phyloP scores from a whole-genome alignment of 1,284 basidiomycete genomes.

The Microbotryum scabiosae region DNA sequence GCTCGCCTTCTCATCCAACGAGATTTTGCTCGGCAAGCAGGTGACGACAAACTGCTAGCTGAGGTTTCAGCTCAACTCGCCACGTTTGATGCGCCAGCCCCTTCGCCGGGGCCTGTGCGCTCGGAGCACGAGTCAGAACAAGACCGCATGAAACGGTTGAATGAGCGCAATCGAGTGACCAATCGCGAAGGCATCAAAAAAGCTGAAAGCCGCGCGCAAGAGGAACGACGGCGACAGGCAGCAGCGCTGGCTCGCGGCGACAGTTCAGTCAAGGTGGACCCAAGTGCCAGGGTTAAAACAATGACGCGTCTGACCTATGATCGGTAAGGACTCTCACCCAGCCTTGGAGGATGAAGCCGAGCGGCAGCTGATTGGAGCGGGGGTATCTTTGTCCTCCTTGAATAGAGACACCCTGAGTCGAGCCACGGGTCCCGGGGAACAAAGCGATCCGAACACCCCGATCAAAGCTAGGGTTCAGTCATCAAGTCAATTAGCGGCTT shows the following conservation, averaged over 20 bases:
- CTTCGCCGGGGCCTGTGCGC: slow-evolving; percentile 6
- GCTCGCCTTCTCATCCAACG: slow-evolving; percentile 17
- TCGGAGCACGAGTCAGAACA: slow-evolving; percentile 36
- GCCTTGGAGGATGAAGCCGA: too few relatives aligned
- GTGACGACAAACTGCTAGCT: slow-evolving; percentile 6
- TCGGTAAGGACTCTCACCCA: slow-evolving; percentile 3
- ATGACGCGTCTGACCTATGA: slow-evolving; percentile 44
- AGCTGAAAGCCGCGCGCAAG: slow-evolving; percentile 54
- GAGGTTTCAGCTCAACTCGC: slow-evolving; percentile 8
- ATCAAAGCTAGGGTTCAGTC: neutral
- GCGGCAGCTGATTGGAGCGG: neutral
- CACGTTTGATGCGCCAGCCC: slow-evolving; percentile 1
- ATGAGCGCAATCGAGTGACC: slow-evolving; percentile 74
- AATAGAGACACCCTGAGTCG: neutral
- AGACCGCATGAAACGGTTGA: slow-evolving; percentile 64
- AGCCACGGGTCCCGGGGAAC: slow-evolving; percentile 3
- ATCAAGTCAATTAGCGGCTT: neutral
- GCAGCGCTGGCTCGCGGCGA: slow-evolving; percentile 45
- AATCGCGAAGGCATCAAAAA: slow-evolving; percentile 68
- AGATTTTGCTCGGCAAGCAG: slow-evolving; percentile 10
- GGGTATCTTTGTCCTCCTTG: neutral
- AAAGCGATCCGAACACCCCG: slow-evolving; percentile 1
- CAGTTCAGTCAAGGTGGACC: slow-evolving; percentile 49
- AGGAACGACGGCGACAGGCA: slow-evolving; percentile 57
- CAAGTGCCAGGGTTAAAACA: slow-evolving; percentile 56